phyloP scores from a whole-genome alignment of 108 stramenopile genomes.

The Cyclostephanos tholiformis region DNA sequence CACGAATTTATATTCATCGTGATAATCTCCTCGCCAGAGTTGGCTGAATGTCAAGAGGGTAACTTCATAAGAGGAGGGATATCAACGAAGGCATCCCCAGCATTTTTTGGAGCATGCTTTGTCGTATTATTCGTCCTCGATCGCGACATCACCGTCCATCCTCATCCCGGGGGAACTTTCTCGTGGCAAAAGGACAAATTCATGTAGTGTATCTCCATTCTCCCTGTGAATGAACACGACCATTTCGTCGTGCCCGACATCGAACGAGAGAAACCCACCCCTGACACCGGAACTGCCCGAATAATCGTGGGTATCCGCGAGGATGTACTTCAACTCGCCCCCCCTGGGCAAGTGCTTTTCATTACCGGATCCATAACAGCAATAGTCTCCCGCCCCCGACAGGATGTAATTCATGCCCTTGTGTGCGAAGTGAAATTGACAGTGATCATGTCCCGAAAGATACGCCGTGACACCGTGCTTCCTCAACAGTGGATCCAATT shows the following conservation, averaged over 20 bases:
- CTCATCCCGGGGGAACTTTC: slow-evolving; percentile 8
- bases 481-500: slow-evolving; percentile 51
- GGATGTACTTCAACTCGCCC: slow-evolving; percentile 36
- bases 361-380: slow-evolving; percentile 46
- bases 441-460: slow-evolving; percentile 61
- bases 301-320: slow-evolving; percentile 31
- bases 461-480: slow-evolving; percentile 56
- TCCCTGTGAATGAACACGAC: slow-evolving; percentile 33
- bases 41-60: too few species aligned
- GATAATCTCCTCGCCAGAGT: too few species aligned
- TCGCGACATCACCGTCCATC: slow-evolving; percentile 1
- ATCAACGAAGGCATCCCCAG: too few species aligned
- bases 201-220: slow-evolving; percentile 31
- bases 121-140: slow-evolving; percentile 7
- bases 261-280: slow-evolving; percentile 48
- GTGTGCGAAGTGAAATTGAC: slow-evolving; percentile 45
- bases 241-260: slow-evolving; percentile 27
- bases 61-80: too few species aligned
- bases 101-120: background rate
- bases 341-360: slow-evolving; percentile 15
- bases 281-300: slow-evolving; percentile 29
- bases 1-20: too few species aligned
- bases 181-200: slow-evolving; percentile 31
- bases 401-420: slow-evolving; percentile 52
- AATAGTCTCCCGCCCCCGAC: slow-evolving; percentile 52